A percentile compares a stretch with the other conserved stretches of the same genome.
These are phyloP conservation scores for Lactifluus hygrophoroides DNA, from an alignment of 768 basidiomycete genomes.

Conservation along the genomic window DNA sequence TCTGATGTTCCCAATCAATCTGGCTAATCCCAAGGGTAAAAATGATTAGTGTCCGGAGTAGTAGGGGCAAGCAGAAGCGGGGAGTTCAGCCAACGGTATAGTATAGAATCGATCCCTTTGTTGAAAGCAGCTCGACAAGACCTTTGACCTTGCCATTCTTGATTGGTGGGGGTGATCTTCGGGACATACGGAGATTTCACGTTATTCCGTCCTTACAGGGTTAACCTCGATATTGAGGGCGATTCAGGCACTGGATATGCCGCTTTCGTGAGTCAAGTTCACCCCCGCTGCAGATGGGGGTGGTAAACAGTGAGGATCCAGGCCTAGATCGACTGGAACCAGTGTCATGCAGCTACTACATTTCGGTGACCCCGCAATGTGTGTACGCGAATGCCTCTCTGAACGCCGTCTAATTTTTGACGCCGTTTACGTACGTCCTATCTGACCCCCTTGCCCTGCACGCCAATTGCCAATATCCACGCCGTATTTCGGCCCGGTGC, in stretches of 20 bases:
- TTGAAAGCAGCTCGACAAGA: slow-evolving; percentile 33
- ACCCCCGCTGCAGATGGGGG: slow-evolving; percentile 27
- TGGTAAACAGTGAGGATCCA: slow-evolving; percentile 28
- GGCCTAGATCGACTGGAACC: slow-evolving; percentile 5
- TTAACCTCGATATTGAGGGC: slow-evolving; percentile 34
- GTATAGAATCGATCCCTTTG: slow-evolving; percentile 42
- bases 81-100: no score
- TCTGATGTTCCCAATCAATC: slow-evolving; percentile 31
- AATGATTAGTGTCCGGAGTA: slow-evolving; percentile 36
- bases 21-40: slow-evolving; percentile 40
- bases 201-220: slow-evolving; percentile 18
- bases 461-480: slow-evolving; percentile 20
- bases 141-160: slow-evolving; percentile 40
- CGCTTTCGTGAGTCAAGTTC: slow-evolving; percentile 31
- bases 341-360: slow-evolving; percentile 25
- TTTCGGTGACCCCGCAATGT: slow-evolving; percentile 34
- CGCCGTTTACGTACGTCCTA: slow-evolving; percentile 44
- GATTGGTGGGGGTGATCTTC: slow-evolving; percentile 31
- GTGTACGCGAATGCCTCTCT: slow-evolving; percentile 29
- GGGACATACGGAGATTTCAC: neutral
- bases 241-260: slow-evolving; percentile 29
- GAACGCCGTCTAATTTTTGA: slow-evolving; percentile 30
- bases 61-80: slow-evolving; percentile 37
- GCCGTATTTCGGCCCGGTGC: neutral
- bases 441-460: slow-evolving; percentile 14